These are phyloP conservation scores for Neurospora sp. DNA, from an alignment of 495 filamentous ascomycete genomes.

Conservation along the genomic window DNA sequence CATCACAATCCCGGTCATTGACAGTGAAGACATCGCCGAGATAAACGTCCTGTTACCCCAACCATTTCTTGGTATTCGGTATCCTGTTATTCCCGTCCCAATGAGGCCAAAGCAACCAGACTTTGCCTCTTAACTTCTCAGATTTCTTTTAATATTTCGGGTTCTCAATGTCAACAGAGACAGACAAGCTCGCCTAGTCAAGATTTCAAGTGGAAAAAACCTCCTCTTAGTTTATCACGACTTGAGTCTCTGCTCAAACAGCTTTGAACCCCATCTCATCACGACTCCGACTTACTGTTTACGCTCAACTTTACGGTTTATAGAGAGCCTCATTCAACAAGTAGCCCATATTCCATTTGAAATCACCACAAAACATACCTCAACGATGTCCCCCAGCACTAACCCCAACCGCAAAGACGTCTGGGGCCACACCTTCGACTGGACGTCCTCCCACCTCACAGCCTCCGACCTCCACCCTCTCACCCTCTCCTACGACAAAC, in stretches of 20 bases:
- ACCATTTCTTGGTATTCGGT: background rate
- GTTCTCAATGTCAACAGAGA: background rate
- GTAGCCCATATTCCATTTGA: background rate
- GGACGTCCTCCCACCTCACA: slow-evolving; percentile 56
- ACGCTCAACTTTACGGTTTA: background rate
- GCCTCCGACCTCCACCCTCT: slow-evolving; percentile 49
- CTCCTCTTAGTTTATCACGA: background rate
- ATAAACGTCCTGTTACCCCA: background rate
- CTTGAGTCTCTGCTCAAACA: background rate
- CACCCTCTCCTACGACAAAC: slow-evolving; percentile 54
- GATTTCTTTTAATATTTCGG: background rate
- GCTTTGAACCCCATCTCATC: background rate
- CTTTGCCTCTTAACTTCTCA: background rate
- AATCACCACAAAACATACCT: background rate
- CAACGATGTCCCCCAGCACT: background rate
- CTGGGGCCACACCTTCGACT: slow-evolving; percentile 64
- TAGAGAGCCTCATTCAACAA: background rate
- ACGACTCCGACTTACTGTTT: background rate
- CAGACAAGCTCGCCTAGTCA: background rate
- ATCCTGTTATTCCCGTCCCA: background rate
- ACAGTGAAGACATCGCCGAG: background rate
- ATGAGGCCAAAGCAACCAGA: background rate
- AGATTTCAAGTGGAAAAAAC: background rate
- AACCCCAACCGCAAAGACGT: slow-evolving; percentile 18
- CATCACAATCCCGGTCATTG: background rate